A percentile compares a stretch with the other conserved stretches of the same genome.
These are phyloP conservation scores for Solanum neorickii DNA, from an alignment of 257 asterid genomes.

Conservation along the genomic window DNA sequence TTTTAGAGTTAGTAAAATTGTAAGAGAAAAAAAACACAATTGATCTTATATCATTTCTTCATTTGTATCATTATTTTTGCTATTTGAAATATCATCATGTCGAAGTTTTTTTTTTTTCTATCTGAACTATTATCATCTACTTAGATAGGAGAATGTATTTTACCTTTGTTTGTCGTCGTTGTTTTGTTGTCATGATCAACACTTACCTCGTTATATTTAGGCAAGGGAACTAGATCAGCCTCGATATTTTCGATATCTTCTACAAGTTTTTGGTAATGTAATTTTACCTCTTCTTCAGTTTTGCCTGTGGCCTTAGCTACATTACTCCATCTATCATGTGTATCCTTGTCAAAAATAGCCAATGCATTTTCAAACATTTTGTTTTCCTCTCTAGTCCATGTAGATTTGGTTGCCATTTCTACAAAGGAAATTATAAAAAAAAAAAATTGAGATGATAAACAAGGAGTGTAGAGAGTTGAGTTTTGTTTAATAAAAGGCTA, in stretches of 20 bases:
- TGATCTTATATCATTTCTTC: neutral
- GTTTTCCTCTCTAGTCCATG: slow-evolving; percentile 42
- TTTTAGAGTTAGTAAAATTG: neutral
- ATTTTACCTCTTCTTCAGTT: slow-evolving; percentile 54
- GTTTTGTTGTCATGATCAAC: neutral
- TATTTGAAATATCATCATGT: neutral
- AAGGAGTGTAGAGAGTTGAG: neutral
- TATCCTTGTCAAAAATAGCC: slow-evolving; percentile 30
- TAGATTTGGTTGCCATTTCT: slow-evolving; percentile 26
- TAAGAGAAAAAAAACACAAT: neutral
- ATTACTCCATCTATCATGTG: slow-evolving; percentile 46
- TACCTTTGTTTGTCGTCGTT: slow-evolving; percentile 21
- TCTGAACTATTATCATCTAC: neutral
- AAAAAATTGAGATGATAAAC: neutral
- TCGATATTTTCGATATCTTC: slow-evolving; percentile 43
- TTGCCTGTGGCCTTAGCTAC: slow-evolving; percentile 41
- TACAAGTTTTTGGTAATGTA: slow-evolving; percentile 40
- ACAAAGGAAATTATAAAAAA: neutral
- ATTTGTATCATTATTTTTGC: neutral
- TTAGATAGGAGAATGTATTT: neutral
- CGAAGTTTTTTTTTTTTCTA: neutral
- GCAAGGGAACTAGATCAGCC: slow-evolving; percentile 40
- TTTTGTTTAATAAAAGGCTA: neutral
- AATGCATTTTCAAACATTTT: slow-evolving; percentile 56
- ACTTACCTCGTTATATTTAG: slow-evolving; percentile 19